phyloP scores from a whole-genome alignment of 2,329 filamentous ascomycete genomes.

The Aschersonia sp. region DNA sequence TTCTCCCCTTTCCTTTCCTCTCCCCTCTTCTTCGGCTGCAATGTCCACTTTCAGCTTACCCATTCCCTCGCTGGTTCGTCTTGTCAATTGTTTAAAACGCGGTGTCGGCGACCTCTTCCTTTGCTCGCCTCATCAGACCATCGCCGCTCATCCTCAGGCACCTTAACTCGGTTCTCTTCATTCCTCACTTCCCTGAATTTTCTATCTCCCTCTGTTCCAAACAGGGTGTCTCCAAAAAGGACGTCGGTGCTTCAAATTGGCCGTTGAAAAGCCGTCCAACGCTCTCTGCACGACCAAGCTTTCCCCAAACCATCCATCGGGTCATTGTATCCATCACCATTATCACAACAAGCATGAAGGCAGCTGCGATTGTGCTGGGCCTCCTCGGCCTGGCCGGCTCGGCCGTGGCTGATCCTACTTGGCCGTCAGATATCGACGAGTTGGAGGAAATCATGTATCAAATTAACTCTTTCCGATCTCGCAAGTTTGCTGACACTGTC shows the following conservation, averaged over 20 bases:
- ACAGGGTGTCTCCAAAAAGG: no score
- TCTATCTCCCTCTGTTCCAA: background rate
- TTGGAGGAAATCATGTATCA: conserved; percentile 51
- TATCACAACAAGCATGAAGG: conserved; percentile 7
- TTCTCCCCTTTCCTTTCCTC: no score
- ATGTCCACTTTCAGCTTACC: background rate
- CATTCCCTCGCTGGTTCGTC: background rate
- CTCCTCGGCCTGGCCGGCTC: conserved; percentile 20
- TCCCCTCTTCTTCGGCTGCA: background rate
- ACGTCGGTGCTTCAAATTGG: no score
- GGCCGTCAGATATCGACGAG: conserved; percentile 45
- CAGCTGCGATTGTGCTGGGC: conserved; percentile 13
- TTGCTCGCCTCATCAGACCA: background rate
- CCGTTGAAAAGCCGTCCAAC: no score
- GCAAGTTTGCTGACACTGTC: conserved; percentile 40
- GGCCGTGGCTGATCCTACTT: conserved; percentile 36
- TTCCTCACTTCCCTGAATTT: background rate
- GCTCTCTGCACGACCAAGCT: no score
- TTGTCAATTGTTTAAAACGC: background rate
- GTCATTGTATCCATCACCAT: no score
- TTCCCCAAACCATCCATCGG: no score
- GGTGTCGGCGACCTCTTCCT: background rate
- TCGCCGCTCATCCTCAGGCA: background rate
- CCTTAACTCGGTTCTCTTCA: background rate
- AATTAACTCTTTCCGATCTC: conserved; percentile 35